Base-by-base conservation (phyloP, 1,284 basidiomycete genomes). In the Moesziomyces sp. region DNA sequence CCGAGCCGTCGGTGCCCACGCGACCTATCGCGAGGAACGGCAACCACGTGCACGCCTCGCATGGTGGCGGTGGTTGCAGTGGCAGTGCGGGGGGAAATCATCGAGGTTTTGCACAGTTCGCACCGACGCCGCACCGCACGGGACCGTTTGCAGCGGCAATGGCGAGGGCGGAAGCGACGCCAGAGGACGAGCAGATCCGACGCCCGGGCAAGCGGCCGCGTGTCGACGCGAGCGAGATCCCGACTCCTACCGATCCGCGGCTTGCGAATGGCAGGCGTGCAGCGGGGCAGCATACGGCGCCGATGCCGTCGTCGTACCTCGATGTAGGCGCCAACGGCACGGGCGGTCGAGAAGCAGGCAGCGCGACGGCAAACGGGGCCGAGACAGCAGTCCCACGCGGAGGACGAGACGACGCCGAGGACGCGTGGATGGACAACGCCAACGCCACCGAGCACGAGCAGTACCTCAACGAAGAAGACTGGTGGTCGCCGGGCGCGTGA, bases 121-220 rank as follows among this genome's bases (percentile, higher is more conserved):
- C 65, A 7, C 35, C 57, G 4, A 64, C 60, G 42, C 60, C 67
- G 13, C 46, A 46, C n/a, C 66, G 59, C n/a, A 46, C 34, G 6
- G 56, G 49, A 0, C 51, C 54, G 9, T 61, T 61, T 21, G 58
- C 58, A 28, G 47, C 51, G 40, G 58, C 54, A 5, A 50, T 48
- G 38, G 38, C 51, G 2, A 63, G 59, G n/a, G 58, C 51, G 3
- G 58, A 72, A 9, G 62, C 58, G 11, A 74, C 65, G 13, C 61
- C 65, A 4, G 72, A 70, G 24, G 72, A 74, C 49, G 71, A 74
- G 46, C 65, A 69, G 60, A 65, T 74, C 7, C 61, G 71, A 7
- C 60, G 65, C 5, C 71, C 71, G 2, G 71, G 65, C 40, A 74
- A 74, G 46, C 57, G 71, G 5, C 51, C 51, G 1, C 63, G 70